Evolutionary conservation across 306 rosid genomes (phyloP).

Genomic region (Senna siamea): DNA sequence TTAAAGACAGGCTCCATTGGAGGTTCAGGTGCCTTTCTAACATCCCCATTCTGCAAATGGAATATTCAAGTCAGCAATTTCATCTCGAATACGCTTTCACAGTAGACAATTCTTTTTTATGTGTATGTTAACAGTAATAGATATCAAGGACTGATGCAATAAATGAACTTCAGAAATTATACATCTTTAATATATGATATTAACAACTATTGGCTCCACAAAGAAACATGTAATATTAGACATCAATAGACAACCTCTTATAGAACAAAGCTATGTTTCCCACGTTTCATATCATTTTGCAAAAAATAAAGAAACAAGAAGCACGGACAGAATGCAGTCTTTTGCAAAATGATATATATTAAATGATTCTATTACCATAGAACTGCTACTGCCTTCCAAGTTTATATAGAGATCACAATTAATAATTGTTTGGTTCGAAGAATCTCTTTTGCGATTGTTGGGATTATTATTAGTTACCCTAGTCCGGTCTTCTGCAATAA

Average conservation of each 20-base stretch:
- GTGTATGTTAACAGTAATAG: background rate
- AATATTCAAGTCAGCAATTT: slow-evolving; percentile 6
- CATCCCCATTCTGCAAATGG: background rate
- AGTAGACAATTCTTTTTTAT: background rate
- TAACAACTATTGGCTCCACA: too few species aligned
- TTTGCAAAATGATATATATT: background rate
- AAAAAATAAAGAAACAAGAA: background rate
- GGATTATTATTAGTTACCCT: slow-evolving; percentile 43
- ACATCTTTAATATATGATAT: too few species aligned
- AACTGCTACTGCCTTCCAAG: slow-evolving; percentile 69
- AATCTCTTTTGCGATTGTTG: slow-evolving; percentile 60
- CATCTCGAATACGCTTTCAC: background rate
- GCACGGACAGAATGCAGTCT: background rate
- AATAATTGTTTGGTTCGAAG: slow-evolving; percentile 46
- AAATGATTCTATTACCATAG: slow-evolving; percentile 57
- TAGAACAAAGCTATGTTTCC: too few species aligned
- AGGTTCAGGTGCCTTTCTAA: background rate
- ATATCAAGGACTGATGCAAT: too few species aligned
- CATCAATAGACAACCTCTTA: too few species aligned
- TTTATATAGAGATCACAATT: slow-evolving; percentile 66
- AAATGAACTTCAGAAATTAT: too few species aligned
- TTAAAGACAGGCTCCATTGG: slow-evolving; percentile 19
- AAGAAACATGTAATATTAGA: too few species aligned
- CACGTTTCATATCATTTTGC: slow-evolving; percentile 4
- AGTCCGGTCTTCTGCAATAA: slow-evolving; percentile 58